Conservation (phyloP, 768 basidiomycete species). For the Naganishia friedmannii region DNA sequence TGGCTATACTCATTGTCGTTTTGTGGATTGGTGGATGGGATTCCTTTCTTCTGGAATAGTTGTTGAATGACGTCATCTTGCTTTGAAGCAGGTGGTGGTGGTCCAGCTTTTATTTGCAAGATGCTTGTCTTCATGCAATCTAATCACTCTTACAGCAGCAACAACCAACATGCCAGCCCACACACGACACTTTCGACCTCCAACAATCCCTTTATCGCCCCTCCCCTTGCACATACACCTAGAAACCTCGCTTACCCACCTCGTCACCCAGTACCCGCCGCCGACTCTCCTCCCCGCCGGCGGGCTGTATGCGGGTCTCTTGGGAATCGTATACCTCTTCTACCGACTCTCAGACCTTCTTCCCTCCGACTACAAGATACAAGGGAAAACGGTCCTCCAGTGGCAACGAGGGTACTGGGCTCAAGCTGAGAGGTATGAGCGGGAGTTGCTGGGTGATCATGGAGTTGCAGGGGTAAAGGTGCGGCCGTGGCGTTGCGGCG, state of each 20-base stretch:
- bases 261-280: background rate
- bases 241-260: background rate
- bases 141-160: background rate
- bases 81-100: too few relatives aligned
- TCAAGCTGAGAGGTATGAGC: background rate
- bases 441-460: constrained; percentile 1
- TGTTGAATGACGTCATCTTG: background rate
- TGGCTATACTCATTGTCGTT: background rate
- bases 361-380: background rate
- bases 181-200: constrained; percentile 1
- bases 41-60: background rate
- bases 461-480: background rate
- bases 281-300: background rate
- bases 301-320: constrained; percentile 8
- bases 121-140: too few relatives aligned
- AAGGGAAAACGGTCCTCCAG: background rate
- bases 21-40: background rate
- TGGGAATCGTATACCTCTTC: constrained; percentile 3
- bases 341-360: background rate
- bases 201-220: background rate
- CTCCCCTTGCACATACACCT: background rate
- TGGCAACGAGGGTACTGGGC: background rate
- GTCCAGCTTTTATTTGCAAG: too few relatives aligned
- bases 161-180: background rate
- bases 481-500: background rate